Conservation (phyloP, 129 eudicot species). For the Flaveria linearis region DNA sequence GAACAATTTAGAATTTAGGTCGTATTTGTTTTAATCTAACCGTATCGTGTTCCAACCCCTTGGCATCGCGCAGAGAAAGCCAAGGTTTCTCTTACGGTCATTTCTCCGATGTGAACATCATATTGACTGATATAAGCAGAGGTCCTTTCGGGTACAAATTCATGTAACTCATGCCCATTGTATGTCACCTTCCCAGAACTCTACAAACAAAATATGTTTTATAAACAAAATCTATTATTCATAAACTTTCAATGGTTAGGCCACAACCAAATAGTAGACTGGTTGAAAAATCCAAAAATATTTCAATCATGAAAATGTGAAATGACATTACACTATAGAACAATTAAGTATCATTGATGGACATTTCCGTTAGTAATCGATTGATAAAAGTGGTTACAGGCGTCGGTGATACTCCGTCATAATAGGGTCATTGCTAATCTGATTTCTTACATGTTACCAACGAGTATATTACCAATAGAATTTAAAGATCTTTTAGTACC, state of each 20-base stretch:
- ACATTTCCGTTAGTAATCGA: too few species aligned
- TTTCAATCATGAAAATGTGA: too few species aligned
- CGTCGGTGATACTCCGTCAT: too few species aligned
- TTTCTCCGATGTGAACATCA: slow-evolving; percentile 88
- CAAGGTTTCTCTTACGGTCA: slow-evolving; percentile 92
- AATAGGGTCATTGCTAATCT: too few species aligned
- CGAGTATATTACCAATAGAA: too few species aligned
- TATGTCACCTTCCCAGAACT: slow-evolving; percentile 72
- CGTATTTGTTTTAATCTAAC: slow-evolving; percentile 35
- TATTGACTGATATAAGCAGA: slow-evolving; percentile 88
- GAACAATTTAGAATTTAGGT: background rate
- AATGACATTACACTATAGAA: background rate
- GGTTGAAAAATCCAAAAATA: too few species aligned
- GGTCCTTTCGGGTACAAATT: slow-evolving; percentile 85
- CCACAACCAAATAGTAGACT: background rate
- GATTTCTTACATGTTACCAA: too few species aligned
- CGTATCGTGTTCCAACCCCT: slow-evolving; percentile 83
- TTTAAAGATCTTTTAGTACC: too few species aligned
- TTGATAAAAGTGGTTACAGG: too few species aligned
- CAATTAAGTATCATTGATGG: too few species aligned
- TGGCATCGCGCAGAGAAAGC: slow-evolving; percentile 86
- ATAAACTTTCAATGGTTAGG: background rate
- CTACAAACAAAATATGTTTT: slow-evolving; percentile 19
- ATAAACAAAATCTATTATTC: background rate
- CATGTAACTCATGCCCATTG: slow-evolving; percentile 68